These are phyloP conservation scores for Chlorociboria aeruginascens DNA, from an alignment of 495 filamentous ascomycete species.

Conservation along the genomic window DNA sequence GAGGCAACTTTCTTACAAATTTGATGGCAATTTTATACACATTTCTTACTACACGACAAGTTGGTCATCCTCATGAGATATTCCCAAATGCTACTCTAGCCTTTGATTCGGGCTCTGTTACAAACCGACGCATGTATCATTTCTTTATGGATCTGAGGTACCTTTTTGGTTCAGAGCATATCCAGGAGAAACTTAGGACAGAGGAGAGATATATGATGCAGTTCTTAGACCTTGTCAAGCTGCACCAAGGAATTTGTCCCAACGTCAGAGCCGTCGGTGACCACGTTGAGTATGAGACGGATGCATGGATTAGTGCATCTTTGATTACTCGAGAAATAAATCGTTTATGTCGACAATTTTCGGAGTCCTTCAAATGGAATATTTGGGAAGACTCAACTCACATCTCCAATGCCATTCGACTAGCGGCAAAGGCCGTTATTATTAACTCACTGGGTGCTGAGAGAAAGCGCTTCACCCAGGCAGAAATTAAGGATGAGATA, in stretches of 20 bases:
- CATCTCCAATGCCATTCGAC: slow-evolving; percentile 60
- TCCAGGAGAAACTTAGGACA: slow-evolving; percentile 66
- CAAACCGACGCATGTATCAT: slow-evolving; percentile 89
- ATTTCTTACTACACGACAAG: slow-evolving; percentile 89
- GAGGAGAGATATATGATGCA: slow-evolving; percentile 84
- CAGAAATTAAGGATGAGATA: slow-evolving; percentile 76
- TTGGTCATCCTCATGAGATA: slow-evolving; percentile 83
- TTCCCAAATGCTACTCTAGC: slow-evolving; percentile 72
- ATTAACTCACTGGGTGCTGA: slow-evolving; percentile 83
- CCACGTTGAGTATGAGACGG: slow-evolving; percentile 95
- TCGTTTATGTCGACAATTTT: slow-evolving; percentile 73
- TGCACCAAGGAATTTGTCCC: slow-evolving; percentile 93
- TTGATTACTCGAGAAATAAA: slow-evolving; percentile 93
- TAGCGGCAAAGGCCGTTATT: slow-evolving; percentile 65
- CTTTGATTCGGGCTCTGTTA: slow-evolving; percentile 85
- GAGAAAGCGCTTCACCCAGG: slow-evolving; percentile 69
- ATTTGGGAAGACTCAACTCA: slow-evolving; percentile 47
- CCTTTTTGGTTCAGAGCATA: slow-evolving; percentile 74
- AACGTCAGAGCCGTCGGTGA: slow-evolving; percentile 86
- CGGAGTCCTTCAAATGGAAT: slow-evolving; percentile 66
- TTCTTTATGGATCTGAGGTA: slow-evolving; percentile 91
- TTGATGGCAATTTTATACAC: slow-evolving; percentile 95
- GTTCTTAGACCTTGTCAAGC: slow-evolving; percentile 87
- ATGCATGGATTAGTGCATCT: slow-evolving; percentile 94
- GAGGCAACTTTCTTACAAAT: slow-evolving; percentile 93